phyloP scores from a whole-genome alignment of 176 grass and related monocot genomes.

The Melocanna baccifera region DNA sequence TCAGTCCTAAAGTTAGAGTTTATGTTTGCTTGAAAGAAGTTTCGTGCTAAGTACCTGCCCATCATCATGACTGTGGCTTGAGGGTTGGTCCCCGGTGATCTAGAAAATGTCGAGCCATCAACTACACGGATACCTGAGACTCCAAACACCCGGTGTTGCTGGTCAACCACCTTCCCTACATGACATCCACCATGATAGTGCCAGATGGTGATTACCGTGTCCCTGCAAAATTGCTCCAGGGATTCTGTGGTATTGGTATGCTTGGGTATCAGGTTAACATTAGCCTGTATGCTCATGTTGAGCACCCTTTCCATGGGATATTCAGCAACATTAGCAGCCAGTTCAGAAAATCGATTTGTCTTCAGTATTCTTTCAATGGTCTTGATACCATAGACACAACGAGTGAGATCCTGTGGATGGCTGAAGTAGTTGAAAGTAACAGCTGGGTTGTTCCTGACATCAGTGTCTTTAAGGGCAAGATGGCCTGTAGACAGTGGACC shows the following conservation, averaged over 20 bases:
- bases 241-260: slow-evolving; percentile 74
- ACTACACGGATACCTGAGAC: slow-evolving; percentile 54
- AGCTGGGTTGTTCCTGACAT: slow-evolving; percentile 55
- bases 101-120: slow-evolving; percentile 65
- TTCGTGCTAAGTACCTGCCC: slow-evolving; percentile 55
- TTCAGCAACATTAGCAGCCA: slow-evolving; percentile 33
- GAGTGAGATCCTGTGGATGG: slow-evolving; percentile 57
- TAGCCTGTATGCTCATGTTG: slow-evolving; percentile 74
- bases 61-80: slow-evolving; percentile 94
- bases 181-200: slow-evolving; percentile 89
- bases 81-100: slow-evolving; percentile 80
- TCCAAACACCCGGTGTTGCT: slow-evolving; percentile 51
- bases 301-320: slow-evolving; percentile 65
- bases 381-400: slow-evolving; percentile 63
- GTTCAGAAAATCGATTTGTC: slow-evolving; percentile 59
- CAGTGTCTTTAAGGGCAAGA: slow-evolving; percentile 56
- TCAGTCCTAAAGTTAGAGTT: slow-evolving; percentile 10
- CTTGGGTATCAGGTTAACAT: slow-evolving; percentile 85
- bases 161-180: slow-evolving; percentile 78
- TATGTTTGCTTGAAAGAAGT: slow-evolving; percentile 8
- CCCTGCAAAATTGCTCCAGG: slow-evolving; percentile 85
- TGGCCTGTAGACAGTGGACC: slow-evolving; percentile 62
- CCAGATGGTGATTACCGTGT: slow-evolving; percentile 86
- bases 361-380: slow-evolving; percentile 65
- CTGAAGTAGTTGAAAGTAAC: slow-evolving; percentile 95